Evolutionary conservation across 108 stramenopile genomes (phyloP).

Genomic region (Nitzschia sp.): DNA sequence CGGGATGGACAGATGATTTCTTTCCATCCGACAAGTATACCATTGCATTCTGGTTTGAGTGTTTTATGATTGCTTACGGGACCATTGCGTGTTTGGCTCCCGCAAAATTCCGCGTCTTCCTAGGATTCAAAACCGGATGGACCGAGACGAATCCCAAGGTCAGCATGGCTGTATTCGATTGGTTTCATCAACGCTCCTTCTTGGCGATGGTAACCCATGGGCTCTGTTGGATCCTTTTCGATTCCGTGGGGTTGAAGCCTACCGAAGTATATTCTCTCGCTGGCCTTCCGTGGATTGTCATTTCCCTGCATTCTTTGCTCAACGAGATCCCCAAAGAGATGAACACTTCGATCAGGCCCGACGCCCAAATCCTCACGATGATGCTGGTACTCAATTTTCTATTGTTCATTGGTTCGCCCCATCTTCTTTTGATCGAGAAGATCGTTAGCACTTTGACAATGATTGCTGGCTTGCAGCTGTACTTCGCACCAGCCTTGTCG

Average conservation of each 20-base stretch:
- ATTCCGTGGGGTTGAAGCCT: background rate
- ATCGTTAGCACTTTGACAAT: background rate
- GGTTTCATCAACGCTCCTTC: background rate
- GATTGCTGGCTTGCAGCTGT: background rate
- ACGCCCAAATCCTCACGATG: background rate
- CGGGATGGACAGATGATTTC: too few relatives aligned
- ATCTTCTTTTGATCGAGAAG: background rate
- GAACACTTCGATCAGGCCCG: background rate
- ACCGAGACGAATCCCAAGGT: background rate
- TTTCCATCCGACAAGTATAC: background rate
- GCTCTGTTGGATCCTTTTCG: background rate
- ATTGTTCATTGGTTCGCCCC: background rate
- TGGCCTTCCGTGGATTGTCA: background rate
- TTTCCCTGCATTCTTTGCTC: background rate
- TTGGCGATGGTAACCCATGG: background rate
- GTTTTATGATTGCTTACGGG: background rate
- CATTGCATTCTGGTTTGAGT: background rate
- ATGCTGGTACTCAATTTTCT: background rate
- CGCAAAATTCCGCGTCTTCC: background rate
- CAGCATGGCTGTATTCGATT: background rate
- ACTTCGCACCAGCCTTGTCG: background rate
- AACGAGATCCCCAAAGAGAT: background rate
- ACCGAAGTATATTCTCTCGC: background rate
- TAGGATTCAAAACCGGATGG: background rate
- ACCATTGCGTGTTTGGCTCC: background rate